Evolutionary conservation across 352 stramenopile species (phyloP), one percentile per base, ranked within the genome.

Genomic region (Globisporangium heterothallicum): DNA sequence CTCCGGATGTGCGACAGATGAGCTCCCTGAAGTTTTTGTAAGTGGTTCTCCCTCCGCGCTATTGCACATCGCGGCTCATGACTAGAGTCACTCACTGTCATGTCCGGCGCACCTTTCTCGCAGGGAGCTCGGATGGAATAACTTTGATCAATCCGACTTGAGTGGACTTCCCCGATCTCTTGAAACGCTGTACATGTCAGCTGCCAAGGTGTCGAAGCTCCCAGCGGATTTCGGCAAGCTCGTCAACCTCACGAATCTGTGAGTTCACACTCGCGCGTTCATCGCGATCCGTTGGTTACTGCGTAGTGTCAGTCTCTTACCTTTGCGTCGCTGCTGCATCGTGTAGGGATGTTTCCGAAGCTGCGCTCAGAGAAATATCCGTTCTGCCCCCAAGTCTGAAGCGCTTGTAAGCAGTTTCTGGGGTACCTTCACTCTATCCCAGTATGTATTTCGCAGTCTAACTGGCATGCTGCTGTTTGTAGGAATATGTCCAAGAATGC

Each of bases 91-190:
- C n/a, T n/a, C n/a, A n/a, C n/a, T n/a, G n/a, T n/a, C n/a, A n/a
- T n/a, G n/a, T n/a, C n/a, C n/a, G n/a, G n/a, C n/a, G n/a, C n/a
- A n/a, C n/a, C n/a, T n/a, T n/a, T n/a, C n/a, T n/a, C n/a, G n/a
- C n/a, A 77, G 68, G n/a, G 64, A 77, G 12, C 54, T 74, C 0
- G 62, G 59, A 9, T 66, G 49, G 61, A 77, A 77, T 47, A 49
- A 63, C 3, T 70, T 74, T 27, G 59, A 55, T 19, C 26, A 64
- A 9, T 27, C 62, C 1, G 29, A 49, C 5, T 41, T 77, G 38
- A 43, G 41, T 6, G 25, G 50, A 0, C 64, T 77, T 0, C 68
- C 68, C 5, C 26, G 21, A 12, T 62, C 64, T 3, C 27, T 77
- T 9, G 42, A 63, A 16, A 27, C 59, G 13, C 45, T 77, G 6